Percentiles rank a stretch among this genome's conserved stretches.
Conservation (phyloP, 116 monocot genomes). For the Posidonia oceanica region DNA sequence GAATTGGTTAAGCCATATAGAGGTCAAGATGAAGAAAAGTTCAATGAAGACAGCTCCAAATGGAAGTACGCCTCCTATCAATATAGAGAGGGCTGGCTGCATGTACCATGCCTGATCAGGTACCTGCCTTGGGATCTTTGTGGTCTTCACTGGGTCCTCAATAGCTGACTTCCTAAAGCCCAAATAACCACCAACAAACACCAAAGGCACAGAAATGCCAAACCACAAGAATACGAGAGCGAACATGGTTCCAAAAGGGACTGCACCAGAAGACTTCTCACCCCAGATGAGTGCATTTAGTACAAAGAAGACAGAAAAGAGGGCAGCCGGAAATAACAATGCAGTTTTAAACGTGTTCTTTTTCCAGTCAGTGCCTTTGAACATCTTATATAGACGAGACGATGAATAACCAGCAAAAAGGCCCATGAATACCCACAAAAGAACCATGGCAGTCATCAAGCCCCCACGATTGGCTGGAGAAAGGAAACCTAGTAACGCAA, state of each 20-base stretch:
- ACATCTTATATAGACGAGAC: constrained; percentile 60
- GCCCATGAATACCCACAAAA: constrained; percentile 74
- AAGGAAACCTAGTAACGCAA: constrained; percentile 60
- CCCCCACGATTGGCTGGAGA: constrained; percentile 69
- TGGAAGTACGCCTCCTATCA: constrained; percentile 48
- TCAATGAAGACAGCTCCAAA: constrained; percentile 64
- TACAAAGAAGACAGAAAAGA: constrained; percentile 57
- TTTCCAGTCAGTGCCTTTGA: constrained; percentile 71
- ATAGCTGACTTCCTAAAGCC: constrained; percentile 45
- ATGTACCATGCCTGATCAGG: constrained; percentile 59
- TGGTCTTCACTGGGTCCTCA: constrained; percentile 66
- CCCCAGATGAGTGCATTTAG: constrained; percentile 73
- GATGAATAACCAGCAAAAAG: constrained; percentile 69
- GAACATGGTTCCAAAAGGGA: constrained; percentile 82
- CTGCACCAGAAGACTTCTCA: constrained; percentile 73
- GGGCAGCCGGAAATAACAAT: constrained; percentile 49
- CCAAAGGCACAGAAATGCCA: constrained; percentile 63
- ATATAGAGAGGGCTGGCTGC: constrained; percentile 41
- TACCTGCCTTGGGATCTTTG: constrained; percentile 63
- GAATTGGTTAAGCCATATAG: constrained; percentile 78
- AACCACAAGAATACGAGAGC: constrained; percentile 72
- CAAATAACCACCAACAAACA: constrained; percentile 49
- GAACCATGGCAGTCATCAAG: constrained; percentile 64
- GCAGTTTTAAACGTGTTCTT: constrained; percentile 63
- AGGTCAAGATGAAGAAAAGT: constrained; percentile 78